Conservation (phyloP, 176 grass and related monocot genomes). For the Juncus inflexus region DNA sequence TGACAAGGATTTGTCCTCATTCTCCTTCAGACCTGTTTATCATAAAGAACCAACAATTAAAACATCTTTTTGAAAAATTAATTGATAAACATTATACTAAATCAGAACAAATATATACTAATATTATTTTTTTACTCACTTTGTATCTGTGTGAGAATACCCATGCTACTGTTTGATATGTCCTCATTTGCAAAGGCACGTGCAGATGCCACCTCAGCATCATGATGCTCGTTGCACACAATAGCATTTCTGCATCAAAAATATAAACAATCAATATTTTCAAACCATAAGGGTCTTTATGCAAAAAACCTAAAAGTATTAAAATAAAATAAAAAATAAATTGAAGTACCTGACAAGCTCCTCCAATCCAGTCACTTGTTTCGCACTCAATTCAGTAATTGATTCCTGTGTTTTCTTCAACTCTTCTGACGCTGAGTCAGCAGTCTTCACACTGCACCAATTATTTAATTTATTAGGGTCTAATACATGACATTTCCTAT, state of each 20-base stretch:
- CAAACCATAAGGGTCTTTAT: background rate
- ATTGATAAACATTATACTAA: constrained; percentile 6
- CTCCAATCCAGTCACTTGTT: constrained; percentile 80
- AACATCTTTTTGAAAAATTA: background rate
- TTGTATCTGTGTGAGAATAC: constrained; percentile 56
- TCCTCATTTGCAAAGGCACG: constrained; percentile 47
- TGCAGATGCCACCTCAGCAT: constrained; percentile 55
- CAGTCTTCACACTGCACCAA: constrained; percentile 47
- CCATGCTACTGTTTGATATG: constrained; percentile 34
- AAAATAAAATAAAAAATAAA: constrained; percentile 6
- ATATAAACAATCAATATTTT: constrained; percentile 5
- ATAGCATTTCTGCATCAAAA: constrained; percentile 49
- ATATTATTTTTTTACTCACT: constrained; percentile 35
- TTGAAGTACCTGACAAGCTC: constrained; percentile 57
- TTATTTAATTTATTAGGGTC: background rate
- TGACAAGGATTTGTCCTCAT: constrained; percentile 28
- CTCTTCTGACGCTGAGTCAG: constrained; percentile 61
- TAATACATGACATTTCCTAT: background rate
- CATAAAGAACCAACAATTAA: background rate
- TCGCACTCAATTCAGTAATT: constrained; percentile 57
- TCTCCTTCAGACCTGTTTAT: constrained; percentile 42
- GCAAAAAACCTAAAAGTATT: background rate
- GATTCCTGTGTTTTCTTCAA: constrained; percentile 70
- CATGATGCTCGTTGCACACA: constrained; percentile 64
- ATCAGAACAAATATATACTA: background rate